Base-by-base conservation (phyloP, 371 early-diverging fungal species). In the Mortierella sp. region DNA sequence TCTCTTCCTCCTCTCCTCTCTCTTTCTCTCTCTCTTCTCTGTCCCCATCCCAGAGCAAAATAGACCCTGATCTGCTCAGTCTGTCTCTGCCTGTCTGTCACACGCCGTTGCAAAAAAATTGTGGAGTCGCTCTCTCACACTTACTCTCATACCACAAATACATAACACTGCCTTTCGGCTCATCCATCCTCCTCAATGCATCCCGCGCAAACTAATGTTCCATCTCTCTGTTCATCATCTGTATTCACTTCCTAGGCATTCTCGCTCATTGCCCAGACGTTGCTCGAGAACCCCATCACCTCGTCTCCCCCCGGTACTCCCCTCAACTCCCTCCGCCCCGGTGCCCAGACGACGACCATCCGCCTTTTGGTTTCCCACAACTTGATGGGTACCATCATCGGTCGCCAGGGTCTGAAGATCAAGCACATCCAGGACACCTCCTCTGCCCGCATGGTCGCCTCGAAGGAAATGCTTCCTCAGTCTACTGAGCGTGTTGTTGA, bases 401-500 rank as follows among this genome's bases (percentile, higher is more conserved):
- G 94, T 37, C 89, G 90, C 57, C 91, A 90, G 80, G 94, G 94
- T 44, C 82, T 86, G 62, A 91, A 91, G 80, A 93, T 94, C 75
- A 92, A 92, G 82, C 89, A 90, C 70, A 92, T 94, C 67, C 93
- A 92, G 80, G 93, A 94, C 64, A 74, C 82, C 19, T 89, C 91
- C 21, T 91, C 92, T 62, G 89, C 89, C 26, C 89, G 90, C 48
- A 86, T 93, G 84, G 90, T 88, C 26, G 93, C 93, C 12, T 86
- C 90, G 65, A 93, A 94, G 70, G 89, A 92, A 52, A 88, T 92
- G 83, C 81, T 94, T 46, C 93, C 92, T 21, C 91, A 91, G 70
- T 87, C 88, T 21, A 94, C 94, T 21, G 94, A 94, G 76, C 91
- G 94, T 60, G 84, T 92, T 14, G 90, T 93, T n/a, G 94, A 93